Base-by-base conservation (phyloP, 1,284 basidiomycete genomes). In the Erythrobasidium hasegawianum region DNA sequence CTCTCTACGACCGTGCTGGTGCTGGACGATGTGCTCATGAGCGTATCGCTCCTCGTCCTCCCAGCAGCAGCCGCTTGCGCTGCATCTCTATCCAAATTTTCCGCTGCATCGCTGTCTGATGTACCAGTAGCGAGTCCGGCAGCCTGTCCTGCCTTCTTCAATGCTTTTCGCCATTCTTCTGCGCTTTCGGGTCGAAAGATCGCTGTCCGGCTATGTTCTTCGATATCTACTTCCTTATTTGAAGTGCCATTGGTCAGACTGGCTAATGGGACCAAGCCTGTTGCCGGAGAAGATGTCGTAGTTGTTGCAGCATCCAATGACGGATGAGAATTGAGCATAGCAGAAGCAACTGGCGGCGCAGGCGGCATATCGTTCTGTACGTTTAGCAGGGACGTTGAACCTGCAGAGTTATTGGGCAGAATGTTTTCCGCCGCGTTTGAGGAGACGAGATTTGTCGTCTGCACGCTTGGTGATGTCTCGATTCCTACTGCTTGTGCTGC, bases 161-260 rank as follows among this genome's bases (percentile, higher is more conserved):
- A 68, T 65, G 79, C 77, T 76, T 90, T 88, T 74, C 85, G 86
- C 90, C 90, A 94, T 69, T 89, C 87, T 16, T 85, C 85, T 20
- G 83, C 84, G 72, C 86, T 86, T 72, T 91, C 90, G 0, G 90
- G 89, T 55, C 87, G 83, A 78, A 91, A 94, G 61, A 94, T 90
- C 14, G 89, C 88, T 14, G 91, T 94, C 40, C 82, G 18, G 22
- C 43, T 40, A 13, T n/a, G 8, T 7, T 47, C 43, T 47, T 47
- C 43, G n/a, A 24, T 24, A 5, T n/a, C n/a, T n/a, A 47, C n/a
- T 24, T 5, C n/a, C 16, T n/a, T n/a, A 4, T n/a, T n/a, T 47
- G 43, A n/a, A 18, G 5, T n/a, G 22, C 43, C 43, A 16, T 47
- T 47, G 7, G 43, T 47, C 22, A 47, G 14, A 16, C 8, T 18